Conservation (phyloP, 306 rosid species). For the Aeschynomene evenia region DNA sequence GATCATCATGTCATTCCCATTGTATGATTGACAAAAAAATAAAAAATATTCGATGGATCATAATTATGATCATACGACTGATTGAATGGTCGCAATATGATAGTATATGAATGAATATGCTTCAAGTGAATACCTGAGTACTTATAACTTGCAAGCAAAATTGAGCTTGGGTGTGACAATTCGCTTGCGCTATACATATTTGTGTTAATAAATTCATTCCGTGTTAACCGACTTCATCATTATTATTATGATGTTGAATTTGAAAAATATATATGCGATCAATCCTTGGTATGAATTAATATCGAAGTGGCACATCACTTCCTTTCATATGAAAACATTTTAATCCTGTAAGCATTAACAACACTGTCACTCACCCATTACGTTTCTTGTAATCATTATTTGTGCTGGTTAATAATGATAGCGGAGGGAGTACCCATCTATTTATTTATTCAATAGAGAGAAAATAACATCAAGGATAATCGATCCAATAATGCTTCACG, state of each 20-base stretch:
- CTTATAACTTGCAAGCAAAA: background rate
- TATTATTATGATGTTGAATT: background rate
- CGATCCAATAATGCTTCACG: too few relatives aligned
- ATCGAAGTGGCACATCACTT: background rate
- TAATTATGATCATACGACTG: background rate
- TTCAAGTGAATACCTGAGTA: background rate
- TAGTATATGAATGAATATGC: too few relatives aligned
- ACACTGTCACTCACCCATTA: background rate
- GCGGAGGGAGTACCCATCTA: too few relatives aligned
- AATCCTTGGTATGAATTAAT: background rate
- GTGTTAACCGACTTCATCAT: background rate
- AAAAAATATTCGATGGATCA: background rate
- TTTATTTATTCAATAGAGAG: too few relatives aligned
- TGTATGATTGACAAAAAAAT: background rate
- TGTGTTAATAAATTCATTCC: background rate
- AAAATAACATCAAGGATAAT: too few relatives aligned
- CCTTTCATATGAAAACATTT: background rate
- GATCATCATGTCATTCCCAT: slow-evolving; percentile 30
- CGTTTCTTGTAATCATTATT: too few relatives aligned
- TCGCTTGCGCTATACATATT: background rate
- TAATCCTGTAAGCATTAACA: background rate
- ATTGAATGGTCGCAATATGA: background rate
- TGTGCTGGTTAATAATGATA: background rate
- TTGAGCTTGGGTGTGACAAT: background rate
- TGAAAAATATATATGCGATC: background rate